Evolutionary conservation across 495 filamentous ascomycete species (phyloP).

Genomic region (Neurospora sp.): DNA sequence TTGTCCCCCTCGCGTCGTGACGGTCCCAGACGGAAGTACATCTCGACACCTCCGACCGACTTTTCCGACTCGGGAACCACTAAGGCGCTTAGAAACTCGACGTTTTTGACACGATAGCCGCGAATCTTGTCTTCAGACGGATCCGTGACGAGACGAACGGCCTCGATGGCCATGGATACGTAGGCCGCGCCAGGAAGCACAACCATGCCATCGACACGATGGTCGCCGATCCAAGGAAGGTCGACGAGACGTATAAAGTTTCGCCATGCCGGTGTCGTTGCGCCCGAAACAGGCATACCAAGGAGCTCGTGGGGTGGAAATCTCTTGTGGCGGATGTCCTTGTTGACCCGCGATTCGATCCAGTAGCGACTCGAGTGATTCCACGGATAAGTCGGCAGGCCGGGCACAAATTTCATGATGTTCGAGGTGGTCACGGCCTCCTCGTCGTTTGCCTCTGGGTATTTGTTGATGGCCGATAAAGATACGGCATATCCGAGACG

Average conservation of each 20-base stretch:
- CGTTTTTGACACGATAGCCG: neutral
- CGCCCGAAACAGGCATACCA: constrained; percentile 17
- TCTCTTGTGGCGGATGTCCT: constrained; percentile 26
- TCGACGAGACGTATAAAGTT: constrained; percentile 33
- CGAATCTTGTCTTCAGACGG: constrained; percentile 1
- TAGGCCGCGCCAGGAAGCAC: constrained; percentile 49
- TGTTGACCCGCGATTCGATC: constrained; percentile 12
- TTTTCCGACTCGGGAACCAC: neutral
- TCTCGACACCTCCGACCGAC: neutral
- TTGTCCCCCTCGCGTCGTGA: neutral
- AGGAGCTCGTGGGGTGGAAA: constrained; percentile 34
- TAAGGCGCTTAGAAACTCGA: no score
- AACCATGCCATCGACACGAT: constrained; percentile 24
- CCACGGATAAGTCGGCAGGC: constrained; percentile 26
- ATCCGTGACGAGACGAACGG: constrained; percentile 27
- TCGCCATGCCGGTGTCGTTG: constrained; percentile 30
- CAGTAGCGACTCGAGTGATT: constrained; percentile 13
- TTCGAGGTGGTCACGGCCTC: neutral
- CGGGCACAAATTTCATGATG: constrained; percentile 5
- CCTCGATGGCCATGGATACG: constrained; percentile 41
- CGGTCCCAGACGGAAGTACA: neutral
- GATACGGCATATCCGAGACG: constrained; percentile 3
- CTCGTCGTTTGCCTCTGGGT: neutral
- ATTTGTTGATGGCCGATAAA: neutral
- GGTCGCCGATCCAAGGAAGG: constrained; percentile 38